Evolutionary conservation across 805 yeast species (phyloP).

Genomic region (Kuraishia borneana): DNA sequence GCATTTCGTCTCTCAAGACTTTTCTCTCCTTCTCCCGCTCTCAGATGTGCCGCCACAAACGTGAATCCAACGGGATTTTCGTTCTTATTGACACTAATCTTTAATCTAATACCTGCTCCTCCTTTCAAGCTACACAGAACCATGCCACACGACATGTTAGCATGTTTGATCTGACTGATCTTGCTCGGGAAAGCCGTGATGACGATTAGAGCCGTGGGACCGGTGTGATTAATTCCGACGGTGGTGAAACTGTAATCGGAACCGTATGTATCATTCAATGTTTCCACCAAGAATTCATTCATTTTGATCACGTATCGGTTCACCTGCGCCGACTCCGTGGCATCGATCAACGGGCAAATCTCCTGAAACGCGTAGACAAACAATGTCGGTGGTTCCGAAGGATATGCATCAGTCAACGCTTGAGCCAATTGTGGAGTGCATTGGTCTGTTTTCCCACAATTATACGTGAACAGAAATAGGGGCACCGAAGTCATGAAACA

Average conservation of each 20-base stretch:
- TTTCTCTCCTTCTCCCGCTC: conserved; percentile 63
- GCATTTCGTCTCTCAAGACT: conserved; percentile 37
- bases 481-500: conserved; percentile 1
- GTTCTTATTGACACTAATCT: conserved; percentile 12
- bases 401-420: conserved; percentile 17
- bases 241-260: conserved; percentile 24
- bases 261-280: conserved; percentile 24
- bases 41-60: conserved; percentile 60
- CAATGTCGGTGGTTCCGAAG: conserved; percentile 21
- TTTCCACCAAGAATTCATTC: conserved; percentile 21
- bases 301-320: conserved; percentile 23
- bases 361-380: conserved; percentile 63
- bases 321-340: conserved; percentile 29
- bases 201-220: conserved; percentile 46
- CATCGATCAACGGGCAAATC: conserved; percentile 43
- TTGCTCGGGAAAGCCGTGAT: conserved; percentile 28
- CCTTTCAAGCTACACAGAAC: conserved; percentile 64
- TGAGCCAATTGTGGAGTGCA: conserved; percentile 19
- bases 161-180: conserved; percentile 15
- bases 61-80: conserved; percentile 30
- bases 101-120: conserved; percentile 51
- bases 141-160: conserved; percentile 41
- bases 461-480: conserved; percentile 31
- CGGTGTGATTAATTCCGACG: conserved; percentile 32
- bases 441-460: conserved; percentile 39